Percentiles rank a stretch among this genome's conserved stretches.
Conservation (phyloP, 1,139 yeast genomes). For the Cylindricascospora bacillispora region DNA sequence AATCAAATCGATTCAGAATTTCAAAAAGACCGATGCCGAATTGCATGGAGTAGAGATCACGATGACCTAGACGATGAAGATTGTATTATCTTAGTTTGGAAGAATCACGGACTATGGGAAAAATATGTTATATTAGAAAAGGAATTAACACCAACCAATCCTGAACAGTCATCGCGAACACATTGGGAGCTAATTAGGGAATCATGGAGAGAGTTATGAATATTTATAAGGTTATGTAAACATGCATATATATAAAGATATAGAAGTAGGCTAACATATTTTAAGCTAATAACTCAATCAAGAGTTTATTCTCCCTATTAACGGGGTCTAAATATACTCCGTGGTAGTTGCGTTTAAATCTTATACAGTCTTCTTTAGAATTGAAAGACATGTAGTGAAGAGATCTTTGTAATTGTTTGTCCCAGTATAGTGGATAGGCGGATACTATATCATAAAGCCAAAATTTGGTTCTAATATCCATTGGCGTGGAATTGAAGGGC, state of each 20-base stretch:
- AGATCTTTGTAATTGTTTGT: constrained; percentile 9
- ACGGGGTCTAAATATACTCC: no score
- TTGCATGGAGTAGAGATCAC: constrained; percentile 22
- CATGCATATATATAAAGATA: no score
- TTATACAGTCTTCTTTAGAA: constrained; percentile 12
- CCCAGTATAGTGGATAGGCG: constrained; percentile 17
- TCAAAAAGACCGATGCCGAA: constrained; percentile 21
- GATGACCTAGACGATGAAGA: constrained; percentile 30
- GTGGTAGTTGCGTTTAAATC: constrained; percentile 20
- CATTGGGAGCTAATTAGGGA: constrained; percentile 55
- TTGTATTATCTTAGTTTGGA: constrained; percentile 69
- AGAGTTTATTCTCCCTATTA: no score
- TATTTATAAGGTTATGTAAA: no score
- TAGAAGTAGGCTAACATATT: no score
- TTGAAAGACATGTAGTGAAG: constrained; percentile 18
- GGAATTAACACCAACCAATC: constrained; percentile 9
- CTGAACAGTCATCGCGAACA: constrained; percentile 5
- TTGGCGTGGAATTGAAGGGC: constrained; percentile 15
- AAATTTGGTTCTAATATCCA: constrained; percentile 11
- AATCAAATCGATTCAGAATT: constrained; percentile 12
- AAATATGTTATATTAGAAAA: constrained; percentile 57
- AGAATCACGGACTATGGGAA: constrained; percentile 66
- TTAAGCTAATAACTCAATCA: no score
- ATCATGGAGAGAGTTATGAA: constrained; percentile 48
- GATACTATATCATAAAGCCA: constrained; percentile 23